A percentile compares a stretch with the other conserved stretches of the same genome.
Evolutionary conservation across 192 early-diverging fungal genomes (phyloP).

Genomic region (Linnemannia hyalina): DNA sequence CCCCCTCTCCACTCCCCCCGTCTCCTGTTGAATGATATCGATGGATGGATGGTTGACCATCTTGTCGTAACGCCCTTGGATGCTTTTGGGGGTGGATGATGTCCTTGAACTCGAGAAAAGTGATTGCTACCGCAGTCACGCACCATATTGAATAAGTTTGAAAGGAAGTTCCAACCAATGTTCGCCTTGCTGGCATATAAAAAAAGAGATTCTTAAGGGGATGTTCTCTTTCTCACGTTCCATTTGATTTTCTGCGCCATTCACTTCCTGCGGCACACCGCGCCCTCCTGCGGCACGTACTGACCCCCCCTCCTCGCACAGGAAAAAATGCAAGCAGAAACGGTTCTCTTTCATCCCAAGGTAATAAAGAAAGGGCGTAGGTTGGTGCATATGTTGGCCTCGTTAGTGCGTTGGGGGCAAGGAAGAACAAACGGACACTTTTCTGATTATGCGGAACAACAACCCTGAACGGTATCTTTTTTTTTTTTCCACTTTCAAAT

Average conservation of each 20-base stretch:
- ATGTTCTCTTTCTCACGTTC: background rate
- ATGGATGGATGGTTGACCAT: background rate
- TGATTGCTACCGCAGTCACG: constrained; percentile 31
- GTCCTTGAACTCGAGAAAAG: background rate
- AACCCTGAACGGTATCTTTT: background rate
- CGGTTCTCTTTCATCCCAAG: background rate
- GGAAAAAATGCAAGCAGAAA: background rate
- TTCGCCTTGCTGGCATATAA: background rate
- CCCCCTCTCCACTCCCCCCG: no score
- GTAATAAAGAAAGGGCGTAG: background rate
- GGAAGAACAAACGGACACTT: background rate
- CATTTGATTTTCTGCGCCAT: background rate
- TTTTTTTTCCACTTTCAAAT: no score
- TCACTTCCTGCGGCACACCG: background rate
- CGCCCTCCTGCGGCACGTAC: background rate
- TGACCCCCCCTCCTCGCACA: no score
- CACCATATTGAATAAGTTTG: constrained; percentile 54
- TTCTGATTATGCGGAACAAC: background rate
- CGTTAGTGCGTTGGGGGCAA: background rate
- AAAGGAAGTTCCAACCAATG: constrained; percentile 28
- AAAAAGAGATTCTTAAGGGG: background rate
- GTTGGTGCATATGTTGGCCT: background rate
- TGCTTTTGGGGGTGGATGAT: background rate
- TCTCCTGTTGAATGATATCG: background rate
- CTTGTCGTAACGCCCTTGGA: background rate